Base-by-base conservation (phyloP, 148 eudicot species). In the Rhododendron griersonianum region DNA sequence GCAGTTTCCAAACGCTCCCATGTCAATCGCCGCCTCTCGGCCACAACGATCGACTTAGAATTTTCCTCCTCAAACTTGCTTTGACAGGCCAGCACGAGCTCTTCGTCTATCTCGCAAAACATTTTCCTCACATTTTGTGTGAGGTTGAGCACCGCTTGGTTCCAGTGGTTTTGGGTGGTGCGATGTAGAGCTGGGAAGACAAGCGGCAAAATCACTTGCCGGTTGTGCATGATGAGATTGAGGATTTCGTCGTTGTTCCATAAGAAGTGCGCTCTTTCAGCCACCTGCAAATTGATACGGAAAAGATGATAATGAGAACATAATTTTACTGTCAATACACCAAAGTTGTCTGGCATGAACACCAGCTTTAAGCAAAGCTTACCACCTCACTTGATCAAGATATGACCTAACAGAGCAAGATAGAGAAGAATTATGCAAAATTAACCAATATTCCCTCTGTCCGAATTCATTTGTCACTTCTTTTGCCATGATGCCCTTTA, bases 191-290 rank as follows among this genome's bases (percentile, higher is more conserved):
- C 87, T 44, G 92, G 83, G 84, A 86, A 85, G 84, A 90, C 48
- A 7, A 92, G 86, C 5, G 93, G 93, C 83, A 92, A 76, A 83
- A 92, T 90, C 86, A 88, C 88, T 14, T 89, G 88, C 82, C 93
- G 84, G 84, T 92, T 89, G 16, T 89, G 89, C 88, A 89, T 88
- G 16, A 90, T 83, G 9, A 92, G 91, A 45, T 90, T 85, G 15
- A 92, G 84, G 79, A 92, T 83, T 44, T 90, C 92, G 67, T 92
- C 91, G 35, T 92, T 92, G 89, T 90, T 89, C 89, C 91, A 92
- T 23, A 92, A 82, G 71, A 86, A 87, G 80, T 90, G 91, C 2
- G 93, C 89, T 75, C 90, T 76, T 81, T 92, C 93, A 75, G 93
- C 93, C 47, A 92, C 93, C 93, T 92, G 83, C 2, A 82, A 84